These are phyloP conservation scores for Cyphellophora attinorum DNA, from an alignment of 2,329 filamentous ascomycete genomes.

Conservation along the genomic window DNA sequence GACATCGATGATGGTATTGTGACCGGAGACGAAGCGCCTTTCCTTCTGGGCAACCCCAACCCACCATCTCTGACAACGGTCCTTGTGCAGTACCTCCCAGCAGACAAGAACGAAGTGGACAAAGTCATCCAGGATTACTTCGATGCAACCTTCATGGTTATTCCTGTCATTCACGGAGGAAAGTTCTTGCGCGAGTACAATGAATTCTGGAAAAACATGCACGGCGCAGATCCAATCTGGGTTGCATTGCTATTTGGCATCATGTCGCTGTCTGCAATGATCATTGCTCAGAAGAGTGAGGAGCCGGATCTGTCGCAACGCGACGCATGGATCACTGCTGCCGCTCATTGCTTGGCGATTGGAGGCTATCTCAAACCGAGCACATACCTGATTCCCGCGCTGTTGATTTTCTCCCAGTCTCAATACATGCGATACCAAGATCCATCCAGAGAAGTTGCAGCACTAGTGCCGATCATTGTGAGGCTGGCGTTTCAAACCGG, in stretches of 20 bases:
- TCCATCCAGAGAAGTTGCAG: not conserved
- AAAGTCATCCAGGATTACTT: not conserved
- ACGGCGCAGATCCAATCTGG: conserved; percentile 1
- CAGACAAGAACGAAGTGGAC: not conserved
- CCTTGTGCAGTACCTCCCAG: not conserved
- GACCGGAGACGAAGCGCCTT: not conserved
- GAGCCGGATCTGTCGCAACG: not conserved
- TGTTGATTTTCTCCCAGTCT: conserved; percentile 1
- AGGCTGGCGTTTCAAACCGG: conserved; percentile 1
- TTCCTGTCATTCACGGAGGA: not conserved
- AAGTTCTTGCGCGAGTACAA: not conserved
- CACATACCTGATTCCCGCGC: not conserved
- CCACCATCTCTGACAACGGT: not conserved
- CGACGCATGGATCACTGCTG: not conserved
- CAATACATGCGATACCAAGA: conserved; percentile 1
- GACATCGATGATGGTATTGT: not conserved
- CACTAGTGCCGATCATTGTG: not conserved
- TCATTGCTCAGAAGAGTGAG: not conserved
- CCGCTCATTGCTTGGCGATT: not conserved
- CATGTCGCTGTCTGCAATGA: conserved; percentile 1
- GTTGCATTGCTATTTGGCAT: conserved; percentile 1
- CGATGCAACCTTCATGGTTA: not conserved
- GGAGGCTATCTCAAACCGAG: not conserved
- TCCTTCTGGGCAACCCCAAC: not conserved
- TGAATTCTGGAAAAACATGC: not conserved